Conservation (phyloP, 768 basidiomycete species). For the Leccinum boreale region DNA sequence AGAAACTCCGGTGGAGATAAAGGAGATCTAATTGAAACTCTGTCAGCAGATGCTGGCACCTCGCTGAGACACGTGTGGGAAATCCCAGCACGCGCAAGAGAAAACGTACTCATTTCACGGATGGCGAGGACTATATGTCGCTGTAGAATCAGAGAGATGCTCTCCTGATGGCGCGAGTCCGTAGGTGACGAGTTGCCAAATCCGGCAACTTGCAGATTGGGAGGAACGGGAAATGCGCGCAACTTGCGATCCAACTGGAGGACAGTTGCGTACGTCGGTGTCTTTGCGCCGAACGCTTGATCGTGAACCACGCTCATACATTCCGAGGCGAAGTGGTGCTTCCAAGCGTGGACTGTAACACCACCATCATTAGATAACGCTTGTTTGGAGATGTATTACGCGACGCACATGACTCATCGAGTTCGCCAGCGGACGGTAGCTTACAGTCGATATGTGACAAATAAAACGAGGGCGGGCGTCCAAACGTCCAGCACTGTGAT, state of each 20-base stretch:
- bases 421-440: slow-evolving; percentile 49
- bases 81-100: not conserved
- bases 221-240: slow-evolving; percentile 64
- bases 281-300: slow-evolving; percentile 68
- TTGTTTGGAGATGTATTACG: not conserved
- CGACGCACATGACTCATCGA: slow-evolving; percentile 54
- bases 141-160: slow-evolving; percentile 49
- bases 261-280: slow-evolving; percentile 63
- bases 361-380: slow-evolving; percentile 4
- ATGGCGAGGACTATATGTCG: slow-evolving; percentile 67
- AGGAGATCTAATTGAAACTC: slow-evolving; percentile 47
- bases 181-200: slow-evolving; percentile 52
- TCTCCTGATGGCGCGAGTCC: slow-evolving; percentile 38
- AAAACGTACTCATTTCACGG: slow-evolving; percentile 61
- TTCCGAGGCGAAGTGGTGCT: slow-evolving; percentile 64
- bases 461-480: slow-evolving; percentile 67
- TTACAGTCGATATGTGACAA: slow-evolving; percentile 65
- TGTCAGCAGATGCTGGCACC: slow-evolving; percentile 12
- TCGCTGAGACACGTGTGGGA: slow-evolving; percentile 1
- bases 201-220: slow-evolving; percentile 63
- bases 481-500: slow-evolving; percentile 65
- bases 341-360: slow-evolving; percentile 60
- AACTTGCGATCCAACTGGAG: slow-evolving; percentile 66
- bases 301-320: slow-evolving; percentile 70
- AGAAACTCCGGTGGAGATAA: slow-evolving; percentile 71